Conservation (phyloP, 495 filamentous ascomycete species). For the Lasiosphaeria miniovina region DNA sequence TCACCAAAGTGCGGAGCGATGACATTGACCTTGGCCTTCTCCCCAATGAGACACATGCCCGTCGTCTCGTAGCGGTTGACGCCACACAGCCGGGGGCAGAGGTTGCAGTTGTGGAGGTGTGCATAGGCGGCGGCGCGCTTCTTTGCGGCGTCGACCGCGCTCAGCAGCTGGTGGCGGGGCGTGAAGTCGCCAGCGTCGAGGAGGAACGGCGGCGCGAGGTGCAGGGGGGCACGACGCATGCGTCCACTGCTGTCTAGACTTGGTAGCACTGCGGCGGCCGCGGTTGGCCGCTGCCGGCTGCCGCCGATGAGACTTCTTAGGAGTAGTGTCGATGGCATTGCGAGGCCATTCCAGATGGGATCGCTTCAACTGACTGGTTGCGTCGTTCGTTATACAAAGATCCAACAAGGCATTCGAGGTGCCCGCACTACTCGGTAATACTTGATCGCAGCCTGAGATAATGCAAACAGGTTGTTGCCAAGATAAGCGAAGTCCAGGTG, state of each 20-base stretch:
- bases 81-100: conserved; percentile 69
- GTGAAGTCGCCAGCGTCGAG: conserved; percentile 60
- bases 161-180: conserved; percentile 62
- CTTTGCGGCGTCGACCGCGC: conserved; percentile 55
- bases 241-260: background rate
- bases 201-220: conserved; percentile 73
- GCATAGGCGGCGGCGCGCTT: conserved; percentile 66
- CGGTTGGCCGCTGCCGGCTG: too few species aligned
- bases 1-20: conserved; percentile 74
- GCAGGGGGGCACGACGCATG: conserved; percentile 33
- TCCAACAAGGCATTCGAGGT: too few species aligned
- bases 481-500: too few species aligned
- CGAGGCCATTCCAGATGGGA: too few species aligned
- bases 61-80: conserved; percentile 71
- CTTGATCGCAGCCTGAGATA: too few species aligned
- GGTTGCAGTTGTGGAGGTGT: conserved; percentile 69
- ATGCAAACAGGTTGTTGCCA: too few species aligned
- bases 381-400: too few species aligned
- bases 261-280: too few species aligned
- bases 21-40: conserved; percentile 68
- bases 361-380: too few species aligned
- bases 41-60: conserved; percentile 70
- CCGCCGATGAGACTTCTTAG: too few species aligned
- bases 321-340: too few species aligned
- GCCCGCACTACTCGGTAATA: too few species aligned